phyloP scores from a whole-genome alignment of 805 yeast genomes.

The Ogataea paraovalis region DNA sequence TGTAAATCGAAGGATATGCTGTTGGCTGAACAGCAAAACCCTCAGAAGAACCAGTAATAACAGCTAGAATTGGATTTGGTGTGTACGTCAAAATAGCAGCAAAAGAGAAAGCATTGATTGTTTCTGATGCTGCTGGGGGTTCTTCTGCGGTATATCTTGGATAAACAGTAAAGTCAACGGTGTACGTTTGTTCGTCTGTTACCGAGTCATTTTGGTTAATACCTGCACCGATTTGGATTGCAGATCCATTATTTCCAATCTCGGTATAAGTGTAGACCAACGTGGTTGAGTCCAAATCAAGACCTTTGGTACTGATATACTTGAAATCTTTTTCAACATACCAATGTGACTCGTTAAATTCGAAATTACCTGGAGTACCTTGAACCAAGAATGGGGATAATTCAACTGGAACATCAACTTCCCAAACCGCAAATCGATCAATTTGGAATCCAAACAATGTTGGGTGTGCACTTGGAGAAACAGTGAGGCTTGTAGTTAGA shows the following conservation, averaged over 20 bases:
- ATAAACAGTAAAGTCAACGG: neutral
- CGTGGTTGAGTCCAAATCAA: neutral
- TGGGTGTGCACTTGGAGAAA: conserved; percentile 1
- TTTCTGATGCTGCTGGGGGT: neutral
- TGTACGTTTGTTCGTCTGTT: neutral
- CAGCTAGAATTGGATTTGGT: neutral
- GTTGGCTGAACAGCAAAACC: neutral
- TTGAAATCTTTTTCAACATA: neutral
- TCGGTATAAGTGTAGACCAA: neutral
- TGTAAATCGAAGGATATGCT: neutral
- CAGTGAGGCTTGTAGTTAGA: neutral
- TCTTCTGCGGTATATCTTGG: neutral
- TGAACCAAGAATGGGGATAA: conserved; percentile 2
- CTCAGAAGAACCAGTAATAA: neutral
- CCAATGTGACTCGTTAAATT: neutral
- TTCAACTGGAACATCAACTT: conserved; percentile 2
- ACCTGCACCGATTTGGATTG: neutral
- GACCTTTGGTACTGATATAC: neutral
- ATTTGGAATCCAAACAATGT: conserved; percentile 4
- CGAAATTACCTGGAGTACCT: neutral
- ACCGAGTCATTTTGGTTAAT: neutral
- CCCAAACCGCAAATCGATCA: conserved; percentile 2
- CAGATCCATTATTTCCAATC: neutral
- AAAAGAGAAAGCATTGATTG: neutral
- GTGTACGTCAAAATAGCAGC: neutral